phyloP scores from a whole-genome alignment of 306 rosid species.

The Macrotyloma uniflorum region DNA sequence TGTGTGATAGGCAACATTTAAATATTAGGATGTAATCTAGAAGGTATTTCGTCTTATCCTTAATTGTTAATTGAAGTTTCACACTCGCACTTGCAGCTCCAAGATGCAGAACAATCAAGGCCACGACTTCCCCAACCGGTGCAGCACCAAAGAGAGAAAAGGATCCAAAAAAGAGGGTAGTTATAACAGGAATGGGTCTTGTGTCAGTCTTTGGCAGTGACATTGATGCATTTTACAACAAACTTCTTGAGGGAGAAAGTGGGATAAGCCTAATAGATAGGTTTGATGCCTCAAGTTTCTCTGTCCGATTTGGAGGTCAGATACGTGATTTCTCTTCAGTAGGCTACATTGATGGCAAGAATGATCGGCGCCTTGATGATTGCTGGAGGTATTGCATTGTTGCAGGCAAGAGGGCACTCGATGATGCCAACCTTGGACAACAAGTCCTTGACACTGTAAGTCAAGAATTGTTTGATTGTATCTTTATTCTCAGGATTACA shows the following conservation, averaged over 20 bases:
- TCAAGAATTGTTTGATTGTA: neutral
- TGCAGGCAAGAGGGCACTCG: constrained; percentile 75
- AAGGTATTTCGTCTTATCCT: neutral
- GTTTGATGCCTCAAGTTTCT: constrained; percentile 64
- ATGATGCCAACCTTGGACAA: constrained; percentile 69
- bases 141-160: constrained; percentile 66
- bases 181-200: constrained; percentile 79
- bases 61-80: neutral
- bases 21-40: neutral
- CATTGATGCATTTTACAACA: constrained; percentile 57
- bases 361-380: constrained; percentile 64
- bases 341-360: constrained; percentile 68
- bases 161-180: constrained; percentile 73
- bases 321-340: constrained; percentile 58
- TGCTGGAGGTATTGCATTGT: constrained; percentile 67
- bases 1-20: neutral
- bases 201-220: constrained; percentile 73
- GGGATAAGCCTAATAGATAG: constrained; percentile 72
- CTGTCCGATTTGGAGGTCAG: constrained; percentile 67
- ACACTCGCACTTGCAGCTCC: constrained; percentile 42
- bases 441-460: constrained; percentile 57
- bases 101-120: constrained; percentile 55
- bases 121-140: constrained; percentile 44
- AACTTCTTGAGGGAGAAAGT: constrained; percentile 74
- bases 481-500: neutral